Percentiles rank a stretch among this genome's conserved stretches.
These are phyloP conservation scores for Xylariaceae sp. DNA, from an alignment of 2,329 filamentous ascomycete genomes.

Conservation along the genomic window DNA sequence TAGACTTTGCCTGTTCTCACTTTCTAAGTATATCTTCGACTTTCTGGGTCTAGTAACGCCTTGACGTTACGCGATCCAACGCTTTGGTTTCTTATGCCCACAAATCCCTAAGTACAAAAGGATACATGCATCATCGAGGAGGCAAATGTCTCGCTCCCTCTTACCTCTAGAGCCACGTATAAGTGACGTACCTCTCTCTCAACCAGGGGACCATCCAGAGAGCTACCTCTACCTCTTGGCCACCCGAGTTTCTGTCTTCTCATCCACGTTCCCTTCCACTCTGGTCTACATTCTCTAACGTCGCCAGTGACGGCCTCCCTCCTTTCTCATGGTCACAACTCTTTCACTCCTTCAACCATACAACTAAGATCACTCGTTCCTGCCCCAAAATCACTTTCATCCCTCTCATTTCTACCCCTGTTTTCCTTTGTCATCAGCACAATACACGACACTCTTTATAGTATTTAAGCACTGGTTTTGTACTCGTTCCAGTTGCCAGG, in stretches of 20 bases:
- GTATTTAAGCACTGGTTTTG: background rate
- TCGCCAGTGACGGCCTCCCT: background rate
- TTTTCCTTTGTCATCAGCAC: background rate
- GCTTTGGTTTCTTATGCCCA: background rate
- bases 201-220: background rate
- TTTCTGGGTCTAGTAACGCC: background rate
- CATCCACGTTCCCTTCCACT: background rate
- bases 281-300: background rate
- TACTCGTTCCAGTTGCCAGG: background rate
- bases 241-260: background rate
- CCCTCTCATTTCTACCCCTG: background rate
- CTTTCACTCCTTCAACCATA: background rate
- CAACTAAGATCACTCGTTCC: constrained; percentile 1
- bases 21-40: background rate
- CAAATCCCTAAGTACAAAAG: background rate
- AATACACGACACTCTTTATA: background rate
- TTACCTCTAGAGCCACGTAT: background rate
- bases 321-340: background rate
- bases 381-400: background rate
- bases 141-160: constrained; percentile 13
- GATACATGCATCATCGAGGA: background rate
- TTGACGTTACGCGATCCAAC: constrained; percentile 13
- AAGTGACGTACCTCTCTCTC: constrained; percentile 7
- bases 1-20: background rate
- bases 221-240: background rate